Percentiles rank a stretch among this genome's conserved stretches.
Evolutionary conservation across 176 grass and related monocot genomes (phyloP).

Genomic region (Carex pumila): DNA sequence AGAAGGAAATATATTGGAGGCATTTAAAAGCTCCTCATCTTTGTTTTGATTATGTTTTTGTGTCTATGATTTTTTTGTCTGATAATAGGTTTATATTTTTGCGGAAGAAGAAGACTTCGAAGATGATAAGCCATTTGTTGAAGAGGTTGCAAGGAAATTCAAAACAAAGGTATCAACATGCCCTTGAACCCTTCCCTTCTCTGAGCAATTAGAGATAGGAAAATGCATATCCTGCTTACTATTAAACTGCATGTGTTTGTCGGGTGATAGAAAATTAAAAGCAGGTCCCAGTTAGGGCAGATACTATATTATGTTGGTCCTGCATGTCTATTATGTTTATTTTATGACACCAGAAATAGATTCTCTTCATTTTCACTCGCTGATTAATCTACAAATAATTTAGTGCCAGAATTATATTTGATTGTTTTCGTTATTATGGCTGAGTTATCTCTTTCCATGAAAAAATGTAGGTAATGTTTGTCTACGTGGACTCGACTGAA

Average conservation of each 20-base stretch:
- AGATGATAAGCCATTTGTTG: slow-evolving; percentile 44
- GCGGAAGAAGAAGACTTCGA: slow-evolving; percentile 75
- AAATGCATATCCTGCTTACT: neutral
- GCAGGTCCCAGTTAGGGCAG: neutral
- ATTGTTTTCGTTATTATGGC: neutral
- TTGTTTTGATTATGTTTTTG: slow-evolving; percentile 1
- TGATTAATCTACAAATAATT: neutral
- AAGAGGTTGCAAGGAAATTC: slow-evolving; percentile 64
- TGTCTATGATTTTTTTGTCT: neutral
- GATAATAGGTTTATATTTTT: slow-evolving; percentile 69
- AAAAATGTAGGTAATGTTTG: slow-evolving; percentile 78
- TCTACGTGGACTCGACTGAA: slow-evolving; percentile 82
- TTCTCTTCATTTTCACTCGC: neutral
- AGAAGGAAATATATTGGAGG: neutral
- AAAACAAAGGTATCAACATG: slow-evolving; percentile 67
- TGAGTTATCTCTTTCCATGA: neutral
- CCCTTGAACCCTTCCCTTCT: neutral
- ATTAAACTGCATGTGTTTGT: neutral
- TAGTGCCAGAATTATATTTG: neutral
- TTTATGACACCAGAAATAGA: neutral
- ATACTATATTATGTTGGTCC: neutral
- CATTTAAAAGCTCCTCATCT: neutral
- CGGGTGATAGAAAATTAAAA: neutral
- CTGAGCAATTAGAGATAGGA: neutral
- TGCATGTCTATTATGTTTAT: neutral